A percentile compares a stretch with the other conserved stretches of the same genome.
These are phyloP conservation scores for Lachancea nothofagi DNA, from an alignment of 805 yeast genomes.

Conservation along the genomic window DNA sequence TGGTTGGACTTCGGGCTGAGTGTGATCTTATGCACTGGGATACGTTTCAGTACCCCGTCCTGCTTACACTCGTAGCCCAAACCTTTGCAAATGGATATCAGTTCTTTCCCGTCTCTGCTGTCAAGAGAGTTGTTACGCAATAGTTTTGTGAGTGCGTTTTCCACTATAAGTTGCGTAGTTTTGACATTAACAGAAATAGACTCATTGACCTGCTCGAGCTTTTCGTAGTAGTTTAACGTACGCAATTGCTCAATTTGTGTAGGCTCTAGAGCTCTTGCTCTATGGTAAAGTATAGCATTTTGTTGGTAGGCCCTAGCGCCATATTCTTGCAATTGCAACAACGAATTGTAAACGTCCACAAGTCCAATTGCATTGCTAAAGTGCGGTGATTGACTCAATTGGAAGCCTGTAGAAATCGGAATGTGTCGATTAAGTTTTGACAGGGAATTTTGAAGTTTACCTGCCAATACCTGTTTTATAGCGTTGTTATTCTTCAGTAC, in stretches of 20 bases:
- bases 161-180: constrained; percentile 43
- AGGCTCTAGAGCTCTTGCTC: constrained; percentile 15
- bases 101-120: constrained; percentile 36
- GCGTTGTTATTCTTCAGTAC: constrained; percentile 20
- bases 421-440: constrained; percentile 10
- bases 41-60: constrained; percentile 14
- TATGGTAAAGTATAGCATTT: constrained; percentile 18
- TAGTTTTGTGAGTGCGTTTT: constrained; percentile 32
- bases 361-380: constrained; percentile 10
- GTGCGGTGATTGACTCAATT: constrained; percentile 9
- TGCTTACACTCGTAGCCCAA: constrained; percentile 20
- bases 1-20: constrained; percentile 21
- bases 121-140: constrained; percentile 11
- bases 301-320: constrained; percentile 16
- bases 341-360: constrained; percentile 12
- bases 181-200: constrained; percentile 44
- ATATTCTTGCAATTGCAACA: constrained; percentile 19
- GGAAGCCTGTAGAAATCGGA: constrained; percentile 15
- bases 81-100: constrained; percentile 34
- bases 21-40: background rate
- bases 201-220: constrained; percentile 45
- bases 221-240: constrained; percentile 48
- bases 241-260: constrained; percentile 22
- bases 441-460: constrained; percentile 16
- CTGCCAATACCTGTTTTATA: constrained; percentile 17